Evolutionary conservation across 2,329 filamentous ascomycete genomes (phyloP).

Genomic region (Cordyceps tenuipes): DNA sequence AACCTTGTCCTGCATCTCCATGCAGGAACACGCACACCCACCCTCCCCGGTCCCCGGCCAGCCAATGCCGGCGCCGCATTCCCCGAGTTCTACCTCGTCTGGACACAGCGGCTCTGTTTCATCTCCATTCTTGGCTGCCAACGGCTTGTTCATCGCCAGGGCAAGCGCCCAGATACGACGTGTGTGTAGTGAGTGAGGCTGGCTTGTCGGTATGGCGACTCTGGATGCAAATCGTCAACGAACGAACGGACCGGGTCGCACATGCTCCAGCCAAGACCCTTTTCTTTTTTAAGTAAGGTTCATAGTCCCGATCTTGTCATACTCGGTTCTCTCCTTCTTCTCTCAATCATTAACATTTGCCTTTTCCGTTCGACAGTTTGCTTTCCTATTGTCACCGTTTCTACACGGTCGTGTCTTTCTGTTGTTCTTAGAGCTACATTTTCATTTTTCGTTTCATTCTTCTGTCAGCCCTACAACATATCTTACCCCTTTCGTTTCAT

Average conservation of each 20-base stretch:
- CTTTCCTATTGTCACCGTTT: slow-evolving; percentile 7
- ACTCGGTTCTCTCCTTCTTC: not conserved
- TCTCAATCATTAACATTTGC: not conserved
- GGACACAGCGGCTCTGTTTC: slow-evolving; percentile 8
- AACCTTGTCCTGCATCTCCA: not conserved
- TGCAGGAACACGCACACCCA: no score
- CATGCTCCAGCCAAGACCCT: not conserved
- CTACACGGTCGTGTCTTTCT: slow-evolving; percentile 5
- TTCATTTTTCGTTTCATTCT: not conserved
- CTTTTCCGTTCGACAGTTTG: not conserved
- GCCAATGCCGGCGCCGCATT: slow-evolving; percentile 5
- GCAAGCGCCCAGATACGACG: not conserved
- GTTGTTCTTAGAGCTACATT: not conserved
- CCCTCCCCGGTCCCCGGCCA: not conserved
- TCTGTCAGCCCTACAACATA: not conserved
- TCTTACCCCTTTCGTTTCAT: not conserved
- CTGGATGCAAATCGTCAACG: not conserved
- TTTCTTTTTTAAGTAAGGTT: slow-evolving; percentile 1
- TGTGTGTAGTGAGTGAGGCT: no score
- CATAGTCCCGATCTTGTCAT: not conserved
- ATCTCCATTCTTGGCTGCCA: not conserved
- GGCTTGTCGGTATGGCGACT: not conserved
- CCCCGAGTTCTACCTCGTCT: not conserved
- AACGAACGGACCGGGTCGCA: not conserved
- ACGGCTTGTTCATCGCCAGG: not conserved